Percentiles rank a stretch among this genome's conserved stretches.
These are phyloP conservation scores for Alloteropsis semialata DNA, from an alignment of 176 grass and related monocot genomes.

Conservation along the genomic window DNA sequence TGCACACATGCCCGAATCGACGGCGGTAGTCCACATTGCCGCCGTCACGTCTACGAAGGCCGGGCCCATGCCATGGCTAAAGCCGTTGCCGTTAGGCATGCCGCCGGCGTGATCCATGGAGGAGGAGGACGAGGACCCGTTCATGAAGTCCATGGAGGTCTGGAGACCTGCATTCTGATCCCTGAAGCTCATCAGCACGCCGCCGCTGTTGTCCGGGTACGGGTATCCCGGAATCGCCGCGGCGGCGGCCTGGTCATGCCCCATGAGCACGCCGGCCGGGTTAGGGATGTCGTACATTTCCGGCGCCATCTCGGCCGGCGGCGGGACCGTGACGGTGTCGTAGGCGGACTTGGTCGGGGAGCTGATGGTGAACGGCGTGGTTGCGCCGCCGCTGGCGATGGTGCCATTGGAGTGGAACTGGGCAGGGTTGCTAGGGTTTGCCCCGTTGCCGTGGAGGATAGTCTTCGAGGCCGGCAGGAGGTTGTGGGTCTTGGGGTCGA, in stretches of 20 bases:
- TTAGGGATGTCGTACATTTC: conserved; percentile 37
- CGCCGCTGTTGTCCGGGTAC: conserved; percentile 42
- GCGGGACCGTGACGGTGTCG: conserved; percentile 24
- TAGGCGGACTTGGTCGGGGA: conserved; percentile 57
- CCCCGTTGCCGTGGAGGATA: conserved; percentile 33
- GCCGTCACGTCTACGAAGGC: conserved; percentile 66
- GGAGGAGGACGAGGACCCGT: conserved; percentile 60
- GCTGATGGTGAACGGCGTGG: conserved; percentile 90
- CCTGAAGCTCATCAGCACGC: conserved; percentile 74
- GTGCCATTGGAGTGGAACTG: conserved; percentile 42
- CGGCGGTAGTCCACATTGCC: conserved; percentile 53
- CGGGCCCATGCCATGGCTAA: conserved; percentile 18
- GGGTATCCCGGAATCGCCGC: conserved; percentile 42
- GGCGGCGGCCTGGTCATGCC: conserved; percentile 13
- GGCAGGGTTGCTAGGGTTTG: conserved; percentile 37
- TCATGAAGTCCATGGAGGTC: conserved; percentile 60
- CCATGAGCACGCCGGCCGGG: conserved; percentile 24
- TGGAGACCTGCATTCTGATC: conserved; percentile 52
- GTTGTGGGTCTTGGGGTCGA: conserved; percentile 98
- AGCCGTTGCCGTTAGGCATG: conserved; percentile 35
- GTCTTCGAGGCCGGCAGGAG: conserved; percentile 68
- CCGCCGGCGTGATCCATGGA: conserved; percentile 50
- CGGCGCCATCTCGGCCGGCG: conserved; percentile 25
- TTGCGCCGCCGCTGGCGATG: not conserved
- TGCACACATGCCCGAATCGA: conserved; percentile 24